A percentile compares a stretch with the other conserved stretches of the same genome.
These are phyloP conservation scores for Fonsecaea pedrosoi DNA, from an alignment of 2,329 filamentous ascomycete species.

Conservation along the genomic window DNA sequence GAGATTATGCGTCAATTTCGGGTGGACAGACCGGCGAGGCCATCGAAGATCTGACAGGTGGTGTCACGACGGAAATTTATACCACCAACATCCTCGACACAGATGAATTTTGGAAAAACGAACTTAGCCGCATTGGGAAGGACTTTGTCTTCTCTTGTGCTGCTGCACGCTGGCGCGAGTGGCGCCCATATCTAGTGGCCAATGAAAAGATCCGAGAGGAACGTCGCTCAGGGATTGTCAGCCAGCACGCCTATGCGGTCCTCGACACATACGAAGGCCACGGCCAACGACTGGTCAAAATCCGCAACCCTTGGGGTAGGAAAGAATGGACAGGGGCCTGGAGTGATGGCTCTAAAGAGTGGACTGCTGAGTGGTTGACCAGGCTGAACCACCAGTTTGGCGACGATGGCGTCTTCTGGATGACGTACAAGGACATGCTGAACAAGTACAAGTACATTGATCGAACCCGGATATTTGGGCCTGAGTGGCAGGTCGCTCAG, in stretches of 20 bases:
- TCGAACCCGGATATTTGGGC: slow-evolving; percentile 65
- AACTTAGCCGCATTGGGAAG: slow-evolving; percentile 79
- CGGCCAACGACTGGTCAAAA: slow-evolving; percentile 64
- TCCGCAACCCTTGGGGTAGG: slow-evolving; percentile 79
- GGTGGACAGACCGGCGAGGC: slow-evolving; percentile 74
- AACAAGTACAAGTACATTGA: slow-evolving; percentile 67
- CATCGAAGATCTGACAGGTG: slow-evolving; percentile 65
- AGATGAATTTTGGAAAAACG: slow-evolving; percentile 81
- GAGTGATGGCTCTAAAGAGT: slow-evolving; percentile 83
- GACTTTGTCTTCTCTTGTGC: slow-evolving; percentile 67
- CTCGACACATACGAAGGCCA: slow-evolving; percentile 67
- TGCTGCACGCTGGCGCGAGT: slow-evolving; percentile 49
- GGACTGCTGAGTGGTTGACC: slow-evolving; percentile 79
- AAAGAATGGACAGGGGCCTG: slow-evolving; percentile 83
- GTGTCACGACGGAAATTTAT: slow-evolving; percentile 56
- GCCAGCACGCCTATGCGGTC: slow-evolving; percentile 64
- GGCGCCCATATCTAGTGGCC: slow-evolving; percentile 34
- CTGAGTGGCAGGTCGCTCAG: slow-evolving; percentile 67
- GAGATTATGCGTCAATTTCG: slow-evolving; percentile 76
- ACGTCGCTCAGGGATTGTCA: slow-evolving; percentile 54
- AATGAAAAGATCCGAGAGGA: slow-evolving; percentile 41
- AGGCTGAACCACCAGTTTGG: slow-evolving; percentile 76
- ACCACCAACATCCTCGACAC: slow-evolving; percentile 64
- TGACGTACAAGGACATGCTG: slow-evolving; percentile 65
- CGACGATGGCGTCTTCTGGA: slow-evolving; percentile 74